Evolutionary conservation across 2,329 filamentous ascomycete species (phyloP), one percentile per base, ranked within the genome.

Genomic region (Venturia oleaginea): DNA sequence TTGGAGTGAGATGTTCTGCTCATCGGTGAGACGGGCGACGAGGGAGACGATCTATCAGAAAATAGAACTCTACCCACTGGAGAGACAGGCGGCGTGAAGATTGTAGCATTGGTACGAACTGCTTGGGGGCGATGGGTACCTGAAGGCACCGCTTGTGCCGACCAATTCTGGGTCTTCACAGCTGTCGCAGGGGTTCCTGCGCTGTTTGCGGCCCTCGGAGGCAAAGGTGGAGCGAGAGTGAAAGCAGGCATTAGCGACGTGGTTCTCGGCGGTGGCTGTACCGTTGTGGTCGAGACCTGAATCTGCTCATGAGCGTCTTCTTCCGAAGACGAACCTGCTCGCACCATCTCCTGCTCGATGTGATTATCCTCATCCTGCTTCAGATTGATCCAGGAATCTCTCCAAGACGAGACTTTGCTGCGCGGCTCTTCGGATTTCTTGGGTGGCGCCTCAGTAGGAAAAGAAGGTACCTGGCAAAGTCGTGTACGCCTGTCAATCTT

Each of bases 401-500:
- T 27, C 22, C 22, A 27, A 32, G 34, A 22, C 17, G 32, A 6
- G 27, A 17, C 10, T 32, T 42, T 43, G 34, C 15, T 27, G 17
- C 24, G 6, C 59, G 15, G 19, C 7, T 32, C 10, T 8, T 60
- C 40, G 32, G 2, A 8, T 19, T 59, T 17, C 13, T 8, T n/a
- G n/a, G 27, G 15, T 1, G 24, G 15, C 17, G 37, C 19, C n/a
- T 17, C 27, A 15, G 34, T 17, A 19, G 59, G 59, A 40, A 42
- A 42, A 27, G n/a, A 37, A 32, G n/a, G 34, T 13, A 42, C n/a
- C 59, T 42, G 37, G 37, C 24, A 60, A 42, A 60, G 3, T 40
- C 59, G 27, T 34, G 51, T 57, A 34, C 59, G 59, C 8, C 59
- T 60, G 59, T 15, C 46, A n/a, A 63, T 48, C 34, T 63, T 59